Evolutionary conservation across 441 rosid genomes (phyloP), one percentile per base, ranked within the genome.

Genomic region (Erodium moschatum): DNA sequence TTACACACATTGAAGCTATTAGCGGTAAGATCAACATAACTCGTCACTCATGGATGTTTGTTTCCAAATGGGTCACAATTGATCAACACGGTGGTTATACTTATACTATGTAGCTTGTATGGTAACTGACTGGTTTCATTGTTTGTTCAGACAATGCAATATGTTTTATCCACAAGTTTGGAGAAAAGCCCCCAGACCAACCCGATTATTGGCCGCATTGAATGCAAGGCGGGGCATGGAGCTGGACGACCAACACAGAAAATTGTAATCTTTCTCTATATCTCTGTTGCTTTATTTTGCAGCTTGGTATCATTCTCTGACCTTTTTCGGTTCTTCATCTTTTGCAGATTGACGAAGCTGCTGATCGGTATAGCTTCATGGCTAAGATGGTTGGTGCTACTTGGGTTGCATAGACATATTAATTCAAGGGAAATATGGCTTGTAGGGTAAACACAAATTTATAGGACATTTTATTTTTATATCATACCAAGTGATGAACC

Each of bases 201-300:
- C 72, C 97, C 92, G 0, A 84, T 94, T 10, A 79, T 94, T 4
- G 97, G 94, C 35, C 96, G 89, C 48, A 89, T 94, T 5, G 99
- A 94, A 68, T 84, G 89, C 31, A 91, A 94, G 72, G 96, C 97
- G 1, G 97, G 99, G 18, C 97, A 94, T 31, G 97, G 97, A 19
- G 89, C 84, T 0, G 98, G 98, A 42, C 97, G 93, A 29, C 96
- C 98, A 54, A 91, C 93, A 0, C 76, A 89, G 78, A 93, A 93
- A 80, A 71, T 79, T 87, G 97, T 93, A 85, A 71, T 10, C 2
- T 38, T 31, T 68, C 27, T 8, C 27, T 16, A 11, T n/a, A 33
- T 31, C 7, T 27, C 18, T 64, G 7, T 12, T 24, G 40, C 35
- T 24, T 64, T 2, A 13, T 31, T 6, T 64, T 40, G 44, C 44